Evolutionary conservation across 169 alveolate species (phyloP), one percentile per base, ranked within the genome.

Genomic region (Plasmodium ovale): DNA sequence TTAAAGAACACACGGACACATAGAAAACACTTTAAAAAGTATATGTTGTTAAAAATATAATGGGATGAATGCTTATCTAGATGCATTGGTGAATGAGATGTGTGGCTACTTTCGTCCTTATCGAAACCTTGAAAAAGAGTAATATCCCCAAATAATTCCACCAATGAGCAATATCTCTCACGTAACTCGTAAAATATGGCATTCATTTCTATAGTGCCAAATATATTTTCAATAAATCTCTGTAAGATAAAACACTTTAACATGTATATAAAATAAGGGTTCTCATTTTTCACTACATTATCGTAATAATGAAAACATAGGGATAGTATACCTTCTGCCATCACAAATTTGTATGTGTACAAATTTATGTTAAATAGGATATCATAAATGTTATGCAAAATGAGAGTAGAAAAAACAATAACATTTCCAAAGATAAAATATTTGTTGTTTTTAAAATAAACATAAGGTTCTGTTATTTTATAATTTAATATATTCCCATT

Each of bases 181-280:
- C 91, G 54, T 14, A 85, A 47, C 21, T 85, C 91, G 29, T 56
- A 85, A 85, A 85, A 47, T 9, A 85, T 85, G 3, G 44, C 91
- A 85, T 85, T 85, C 87, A 85, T 68, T 58, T 85, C 91, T 9
- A 85, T 31, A 3, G 27, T 21, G 21, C 91, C 91, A 62, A 69
- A 69, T 1, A 67, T 56, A 12, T 14, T 58, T 69, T 85, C 91
- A 56, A 85, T 68, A 33, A 37, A 85, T 25, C 58, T 85, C 58
- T 69, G 87, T 35, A 85, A 71, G 14, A 49, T 39, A 25, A 56
- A 47, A 5, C 60, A 68, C 49, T 69, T 67, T 1, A 85, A 49
- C 87, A 85, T 85, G 56, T 37, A 69, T 9, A 85, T 23, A 47
- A 69, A 62, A 47, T 85, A 72, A 14, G 39, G 10, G 39, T 69